Percentiles rank a stretch among this genome's conserved stretches.
Evolutionary conservation across 192 early-diverging fungal species (phyloP).

Genomic region (Backusella psychrophila): DNA sequence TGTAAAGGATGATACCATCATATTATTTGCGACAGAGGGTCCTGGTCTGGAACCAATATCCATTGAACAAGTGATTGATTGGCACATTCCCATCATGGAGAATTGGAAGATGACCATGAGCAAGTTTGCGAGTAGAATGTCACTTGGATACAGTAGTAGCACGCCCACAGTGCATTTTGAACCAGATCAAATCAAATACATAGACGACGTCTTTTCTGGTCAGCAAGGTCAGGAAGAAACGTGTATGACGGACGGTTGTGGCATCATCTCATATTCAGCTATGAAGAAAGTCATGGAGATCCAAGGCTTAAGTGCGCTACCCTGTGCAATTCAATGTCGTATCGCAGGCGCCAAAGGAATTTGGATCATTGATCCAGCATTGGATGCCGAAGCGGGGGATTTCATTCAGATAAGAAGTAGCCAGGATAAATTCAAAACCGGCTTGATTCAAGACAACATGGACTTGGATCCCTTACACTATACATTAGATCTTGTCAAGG

Average conservation of each 20-base stretch:
- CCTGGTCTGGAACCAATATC: background rate
- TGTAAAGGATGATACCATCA: constrained; percentile 25
- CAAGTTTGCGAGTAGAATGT: constrained; percentile 33
- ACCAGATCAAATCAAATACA: constrained; percentile 16
- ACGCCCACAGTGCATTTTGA: constrained; percentile 23
- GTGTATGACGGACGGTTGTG: constrained; percentile 41
- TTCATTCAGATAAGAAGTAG: constrained; percentile 32
- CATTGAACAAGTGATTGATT: constrained; percentile 26
- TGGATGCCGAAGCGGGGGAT: background rate
- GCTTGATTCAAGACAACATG: background rate
- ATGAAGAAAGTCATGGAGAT: constrained; percentile 29
- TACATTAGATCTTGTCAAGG: constrained; percentile 32
- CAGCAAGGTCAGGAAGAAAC: background rate
- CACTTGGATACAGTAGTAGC: constrained; percentile 34
- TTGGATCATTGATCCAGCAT: constrained; percentile 28
- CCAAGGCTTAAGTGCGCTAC: constrained; percentile 10
- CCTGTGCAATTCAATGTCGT: constrained; percentile 35
- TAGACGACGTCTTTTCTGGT: constrained; percentile 19
- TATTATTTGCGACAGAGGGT: constrained; percentile 36
- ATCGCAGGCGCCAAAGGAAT: constrained; percentile 40
- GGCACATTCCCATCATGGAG: constrained; percentile 28
- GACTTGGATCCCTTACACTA: constrained; percentile 14
- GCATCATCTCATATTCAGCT: constrained; percentile 21
- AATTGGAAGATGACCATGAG: constrained; percentile 26
- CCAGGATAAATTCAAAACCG: constrained; percentile 33